Evolutionary conservation across 345 rosid species (phyloP), one percentile per base, ranked within the genome.

Genomic region (Psidium guajava): DNA sequence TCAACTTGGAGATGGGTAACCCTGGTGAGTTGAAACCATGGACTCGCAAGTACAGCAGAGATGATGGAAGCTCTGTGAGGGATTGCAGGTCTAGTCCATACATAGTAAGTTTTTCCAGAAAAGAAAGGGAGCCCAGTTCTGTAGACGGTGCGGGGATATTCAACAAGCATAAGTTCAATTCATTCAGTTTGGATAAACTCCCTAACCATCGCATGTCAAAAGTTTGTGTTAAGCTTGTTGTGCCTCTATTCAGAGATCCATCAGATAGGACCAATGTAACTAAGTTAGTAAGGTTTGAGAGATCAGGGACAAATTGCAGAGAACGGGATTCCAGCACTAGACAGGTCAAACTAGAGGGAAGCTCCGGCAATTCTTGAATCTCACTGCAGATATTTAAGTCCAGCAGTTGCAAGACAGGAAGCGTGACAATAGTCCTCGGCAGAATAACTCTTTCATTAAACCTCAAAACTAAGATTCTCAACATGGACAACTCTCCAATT

Each of bases 371-470:
- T 81, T 49, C 6, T 81, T 81, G 83, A 81, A 81, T 49, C 83
- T 81, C 54, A 40, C 3, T 81, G 24, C 83, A 81, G 0, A 7
- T 5, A n/a, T 16, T 1, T 81, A 81, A 47, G 54, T 81, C 55
- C 51, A 81, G 83, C 54, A 44, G 49, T 52, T 81, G 83, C 55
- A 83, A 3, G 57, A 15, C 5, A 58, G 51, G 28, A 54, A 56
- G 74, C 27, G 7, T 40, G 42, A 24, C 28, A 25, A 83, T 56
- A 0, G 61, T 56, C 28, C 44, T 56, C 22, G 85, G 85, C 1
- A 28, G 2, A 6, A 0, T 44, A 22, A 20, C 27, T 36, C 1
- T 42, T n/a, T 0, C 27, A 2, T n/a, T 54, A 24, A 3, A 24
- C 6, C 51, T 22, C 50, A 83, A 54, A 25, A 3, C 64, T 21